Percentiles rank a stretch among this genome's conserved stretches.
Evolutionary conservation across 768 basidiomycete genomes (phyloP).

Genomic region (Trametes elegans): DNA sequence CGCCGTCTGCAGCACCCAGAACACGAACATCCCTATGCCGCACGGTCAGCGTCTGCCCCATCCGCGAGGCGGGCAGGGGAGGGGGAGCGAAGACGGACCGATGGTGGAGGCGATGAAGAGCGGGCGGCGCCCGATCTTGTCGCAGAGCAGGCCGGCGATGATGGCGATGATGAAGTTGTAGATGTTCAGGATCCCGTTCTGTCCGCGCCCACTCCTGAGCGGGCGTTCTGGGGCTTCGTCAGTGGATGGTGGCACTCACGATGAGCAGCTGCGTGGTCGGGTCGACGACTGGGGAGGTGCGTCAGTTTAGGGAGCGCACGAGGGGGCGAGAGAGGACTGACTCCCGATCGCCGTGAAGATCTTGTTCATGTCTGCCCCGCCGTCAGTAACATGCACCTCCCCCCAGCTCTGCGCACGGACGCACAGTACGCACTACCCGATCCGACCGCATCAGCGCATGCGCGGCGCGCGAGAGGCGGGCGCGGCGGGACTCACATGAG

Average conservation of each 20-base stretch:
- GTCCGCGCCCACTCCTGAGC: too few species aligned
- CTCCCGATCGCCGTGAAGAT: conserved; percentile 52
- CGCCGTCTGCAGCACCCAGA: conserved; percentile 39
- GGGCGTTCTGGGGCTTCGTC: too few species aligned
- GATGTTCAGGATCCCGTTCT: conserved; percentile 56
- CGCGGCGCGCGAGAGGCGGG: neutral
- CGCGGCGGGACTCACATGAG: conserved; percentile 16
- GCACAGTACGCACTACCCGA: conserved; percentile 30
- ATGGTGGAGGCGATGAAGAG: conserved; percentile 48
- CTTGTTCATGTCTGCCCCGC: conserved; percentile 51
- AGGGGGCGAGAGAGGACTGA: conserved; percentile 16
- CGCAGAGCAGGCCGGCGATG: conserved; percentile 46
- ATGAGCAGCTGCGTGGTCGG: conserved; percentile 42
- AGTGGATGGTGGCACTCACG: conserved; percentile 28
- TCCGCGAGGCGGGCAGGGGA: too few species aligned
- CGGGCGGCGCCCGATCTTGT: conserved; percentile 47
- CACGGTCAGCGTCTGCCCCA: too few species aligned
- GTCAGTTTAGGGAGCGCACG: neutral
- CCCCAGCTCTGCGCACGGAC: too few species aligned
- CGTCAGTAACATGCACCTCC: too few species aligned
- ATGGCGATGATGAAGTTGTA: conserved; percentile 57
- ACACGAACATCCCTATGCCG: conserved; percentile 35
- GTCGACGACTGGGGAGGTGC: conserved; percentile 36
- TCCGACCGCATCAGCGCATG: neutral
- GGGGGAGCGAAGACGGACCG: conserved; percentile 32